Evolutionary conservation across 306 rosid species (phyloP).

Genomic region (Casuarina cunninghamiana): DNA sequence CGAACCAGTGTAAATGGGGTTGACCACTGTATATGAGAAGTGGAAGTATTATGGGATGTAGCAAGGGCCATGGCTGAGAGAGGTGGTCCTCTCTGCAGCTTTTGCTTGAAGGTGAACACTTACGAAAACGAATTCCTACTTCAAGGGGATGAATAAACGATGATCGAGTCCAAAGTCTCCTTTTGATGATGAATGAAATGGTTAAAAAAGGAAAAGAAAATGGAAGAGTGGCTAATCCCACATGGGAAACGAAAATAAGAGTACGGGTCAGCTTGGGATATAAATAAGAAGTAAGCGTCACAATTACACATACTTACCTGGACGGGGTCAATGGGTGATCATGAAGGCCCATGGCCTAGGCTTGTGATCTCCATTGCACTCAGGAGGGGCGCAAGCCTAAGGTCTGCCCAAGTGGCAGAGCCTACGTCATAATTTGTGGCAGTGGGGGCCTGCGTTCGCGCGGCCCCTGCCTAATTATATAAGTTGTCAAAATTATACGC

Average conservation of each 20-base stretch:
- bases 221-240: neutral
- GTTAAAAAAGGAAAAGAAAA: too few species aligned
- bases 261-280: neutral
- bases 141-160: too few species aligned
- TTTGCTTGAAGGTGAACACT: too few species aligned
- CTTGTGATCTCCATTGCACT: conserved; percentile 58
- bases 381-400: conserved; percentile 45
- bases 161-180: too few species aligned
- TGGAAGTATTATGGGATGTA: neutral
- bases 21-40: neutral
- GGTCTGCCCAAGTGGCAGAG: conserved; percentile 58
- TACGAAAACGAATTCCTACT: too few species aligned
- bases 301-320: conserved; percentile 38
- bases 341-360: conserved; percentile 45
- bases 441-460: conserved; percentile 82
- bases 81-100: too few species aligned
- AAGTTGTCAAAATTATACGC: neutral
- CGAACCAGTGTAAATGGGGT: neutral
- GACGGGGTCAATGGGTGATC: conserved; percentile 64
- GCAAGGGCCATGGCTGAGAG: too few species aligned
- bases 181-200: too few species aligned
- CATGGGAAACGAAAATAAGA: neutral
- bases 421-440: conserved; percentile 70
- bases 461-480: conserved; percentile 38
- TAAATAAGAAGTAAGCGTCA: neutral